Evolutionary conservation across 2,329 filamentous ascomycete genomes (phyloP).

Genomic region (Colletotrichum sp.): DNA sequence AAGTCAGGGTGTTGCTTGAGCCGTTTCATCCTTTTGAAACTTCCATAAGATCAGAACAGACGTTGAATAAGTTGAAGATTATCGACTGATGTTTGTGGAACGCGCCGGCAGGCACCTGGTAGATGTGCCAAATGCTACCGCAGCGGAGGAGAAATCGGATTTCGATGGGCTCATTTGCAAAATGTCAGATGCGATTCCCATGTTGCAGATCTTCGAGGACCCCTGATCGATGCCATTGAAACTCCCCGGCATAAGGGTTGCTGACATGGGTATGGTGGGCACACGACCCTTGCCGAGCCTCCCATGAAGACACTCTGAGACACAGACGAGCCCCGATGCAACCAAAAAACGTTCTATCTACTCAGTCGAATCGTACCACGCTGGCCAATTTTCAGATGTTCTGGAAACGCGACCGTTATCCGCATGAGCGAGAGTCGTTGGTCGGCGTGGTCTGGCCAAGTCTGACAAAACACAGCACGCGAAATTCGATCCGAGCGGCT

Average conservation of each 20-base stretch:
- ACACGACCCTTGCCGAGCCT: slow-evolving; percentile 8
- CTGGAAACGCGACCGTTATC: not conserved
- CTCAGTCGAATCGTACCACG: slow-evolving; percentile 14
- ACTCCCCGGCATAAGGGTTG: slow-evolving; percentile 8
- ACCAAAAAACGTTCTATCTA: slow-evolving; percentile 17
- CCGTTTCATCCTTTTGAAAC: slow-evolving; percentile 6
- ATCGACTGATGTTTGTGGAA: slow-evolving; percentile 16
- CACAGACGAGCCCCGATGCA: not conserved
- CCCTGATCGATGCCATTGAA: not conserved
- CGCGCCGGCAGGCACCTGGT: not conserved
- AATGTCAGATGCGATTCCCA: not conserved
- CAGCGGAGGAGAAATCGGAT: not conserved
- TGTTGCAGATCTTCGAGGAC: not conserved
- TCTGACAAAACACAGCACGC: not conserved
- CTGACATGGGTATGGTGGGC: not conserved
- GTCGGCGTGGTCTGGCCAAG: not conserved
- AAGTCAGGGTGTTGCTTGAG: not conserved
- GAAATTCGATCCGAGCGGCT: slow-evolving; percentile 11
- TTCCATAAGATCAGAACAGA: not conserved
- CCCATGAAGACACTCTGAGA: slow-evolving; percentile 14
- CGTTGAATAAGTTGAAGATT: not conserved
- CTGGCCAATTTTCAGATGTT: slow-evolving; percentile 8
- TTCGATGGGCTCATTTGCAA: not conserved
- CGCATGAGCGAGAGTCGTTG: slow-evolving; percentile 1
- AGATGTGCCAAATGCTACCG: not conserved